Conservation (phyloP, 1,284 basidiomycete species). For the Thelephora terrestris region DNA sequence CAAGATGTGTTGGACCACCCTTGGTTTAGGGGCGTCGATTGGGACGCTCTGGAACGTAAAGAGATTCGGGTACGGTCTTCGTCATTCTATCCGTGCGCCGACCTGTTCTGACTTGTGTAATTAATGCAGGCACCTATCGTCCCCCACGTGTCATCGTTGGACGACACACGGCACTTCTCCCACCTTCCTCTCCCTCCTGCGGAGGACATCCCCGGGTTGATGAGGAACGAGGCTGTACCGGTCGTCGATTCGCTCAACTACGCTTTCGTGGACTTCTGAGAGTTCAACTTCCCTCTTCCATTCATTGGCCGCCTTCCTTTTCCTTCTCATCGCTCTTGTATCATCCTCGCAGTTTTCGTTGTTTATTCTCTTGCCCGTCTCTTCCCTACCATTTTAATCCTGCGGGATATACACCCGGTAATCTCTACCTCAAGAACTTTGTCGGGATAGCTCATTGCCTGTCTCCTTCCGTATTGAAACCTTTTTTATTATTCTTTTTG, state of each 20-base stretch:
- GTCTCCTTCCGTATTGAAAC: no score
- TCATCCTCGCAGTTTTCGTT: background rate
- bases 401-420: no score
- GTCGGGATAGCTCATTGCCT: no score
- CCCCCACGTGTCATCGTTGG: constrained; percentile 64
- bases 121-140: constrained; percentile 64
- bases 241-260: no score
- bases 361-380: background rate
- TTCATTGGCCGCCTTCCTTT: no score
- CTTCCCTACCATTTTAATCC: background rate
- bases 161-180: constrained; percentile 75
- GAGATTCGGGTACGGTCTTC: constrained; percentile 55
- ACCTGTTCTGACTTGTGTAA: constrained; percentile 5
- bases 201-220: constrained; percentile 71
- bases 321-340: no score
- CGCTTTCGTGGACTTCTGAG: constrained; percentile 56
- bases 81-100: constrained; percentile 6
- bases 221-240: constrained; percentile 38
- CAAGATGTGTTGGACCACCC: constrained; percentile 90
- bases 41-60: constrained; percentile 70
- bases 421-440: no score
- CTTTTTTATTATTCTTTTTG: no score
- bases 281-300: no score
- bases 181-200: constrained; percentile 62
- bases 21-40: constrained; percentile 93